A percentile compares a stretch with the other conserved stretches of the same genome.
These are phyloP conservation scores for Diplodia mutila DNA, from an alignment of 2,329 filamentous ascomycete genomes.

Conservation along the genomic window DNA sequence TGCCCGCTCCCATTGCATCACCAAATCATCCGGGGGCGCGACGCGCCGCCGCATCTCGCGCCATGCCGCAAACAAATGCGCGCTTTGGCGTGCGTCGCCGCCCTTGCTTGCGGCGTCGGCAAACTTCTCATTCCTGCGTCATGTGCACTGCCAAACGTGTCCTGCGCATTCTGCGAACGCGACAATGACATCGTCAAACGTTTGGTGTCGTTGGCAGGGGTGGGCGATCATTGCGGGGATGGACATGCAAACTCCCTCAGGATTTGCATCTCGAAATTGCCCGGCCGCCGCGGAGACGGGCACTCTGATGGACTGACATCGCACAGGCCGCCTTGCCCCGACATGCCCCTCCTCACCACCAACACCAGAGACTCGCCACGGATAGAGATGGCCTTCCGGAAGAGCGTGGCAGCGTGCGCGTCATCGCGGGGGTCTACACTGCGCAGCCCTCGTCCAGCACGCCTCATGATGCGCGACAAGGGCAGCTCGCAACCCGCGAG, in stretches of 20 bases:
- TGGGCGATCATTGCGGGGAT: conserved; percentile 23
- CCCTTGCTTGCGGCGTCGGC: neutral
- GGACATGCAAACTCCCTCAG: conserved; percentile 9
- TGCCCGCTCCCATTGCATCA: neutral
- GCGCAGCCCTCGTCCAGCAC: neutral
- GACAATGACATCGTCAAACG: conserved; percentile 6
- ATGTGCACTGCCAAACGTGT: neutral
- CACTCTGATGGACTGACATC: conserved; percentile 18
- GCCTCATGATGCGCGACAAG: neutral
- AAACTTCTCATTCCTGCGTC: conserved; percentile 2
- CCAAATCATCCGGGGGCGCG: neutral
- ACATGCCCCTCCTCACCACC: neutral
- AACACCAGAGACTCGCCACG: neutral
- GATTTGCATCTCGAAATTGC: conserved; percentile 16
- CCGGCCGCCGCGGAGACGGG: conserved; percentile 13
- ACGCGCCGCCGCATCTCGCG: neutral
- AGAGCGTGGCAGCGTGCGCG: neutral
- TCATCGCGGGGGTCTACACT: neutral
- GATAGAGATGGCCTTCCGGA: neutral
- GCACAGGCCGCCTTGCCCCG: conserved; percentile 12
- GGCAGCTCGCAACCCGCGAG: neutral
- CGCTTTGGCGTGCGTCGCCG: neutral
- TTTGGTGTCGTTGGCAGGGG: conserved; percentile 11
- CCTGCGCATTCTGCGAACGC: neutral
- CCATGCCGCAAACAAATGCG: neutral